Evolutionary conservation across 371 early-diverging fungal species (phyloP).

Genomic region (Mortierella sp.): DNA sequence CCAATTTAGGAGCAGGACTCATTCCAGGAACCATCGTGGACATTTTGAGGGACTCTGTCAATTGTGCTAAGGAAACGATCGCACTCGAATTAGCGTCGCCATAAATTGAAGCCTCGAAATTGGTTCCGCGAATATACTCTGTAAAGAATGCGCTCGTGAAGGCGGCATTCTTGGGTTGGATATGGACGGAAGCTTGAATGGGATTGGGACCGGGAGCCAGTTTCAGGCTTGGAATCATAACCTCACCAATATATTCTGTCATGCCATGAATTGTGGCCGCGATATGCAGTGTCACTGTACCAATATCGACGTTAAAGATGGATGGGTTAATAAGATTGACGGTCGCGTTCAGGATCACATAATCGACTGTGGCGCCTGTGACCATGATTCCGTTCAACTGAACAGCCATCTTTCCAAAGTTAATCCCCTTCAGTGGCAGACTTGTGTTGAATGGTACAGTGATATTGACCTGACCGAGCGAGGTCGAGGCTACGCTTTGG

Average conservation of each 20-base stretch:
- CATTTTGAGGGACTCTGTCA: constrained; percentile 31
- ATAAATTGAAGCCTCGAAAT: constrained; percentile 27
- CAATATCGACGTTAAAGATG: constrained; percentile 35
- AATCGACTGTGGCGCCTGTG: constrained; percentile 17
- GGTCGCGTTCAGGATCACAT: constrained; percentile 33
- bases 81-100: constrained; percentile 30
- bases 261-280: constrained; percentile 1
- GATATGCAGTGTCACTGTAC: constrained; percentile 23
- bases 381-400: constrained; percentile 19
- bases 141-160: constrained; percentile 30
- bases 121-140: constrained; percentile 29
- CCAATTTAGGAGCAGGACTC: constrained; percentile 21
- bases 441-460: constrained; percentile 40
- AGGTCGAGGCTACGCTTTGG: constrained; percentile 18
- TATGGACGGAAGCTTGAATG: constrained; percentile 12
- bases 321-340: constrained; percentile 38
- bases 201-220: constrained; percentile 33
- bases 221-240: constrained; percentile 17
- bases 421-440: constrained; percentile 21
- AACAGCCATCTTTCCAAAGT: constrained; percentile 25
- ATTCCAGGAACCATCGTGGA: constrained; percentile 30
- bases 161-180: constrained; percentile 19
- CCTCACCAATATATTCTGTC: constrained; percentile 33
- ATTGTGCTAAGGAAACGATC: constrained; percentile 15
- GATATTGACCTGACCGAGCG: constrained; percentile 32